Evolutionary conservation across 176 grass and related monocot genomes (phyloP).

Genomic region (Avena insularis): DNA sequence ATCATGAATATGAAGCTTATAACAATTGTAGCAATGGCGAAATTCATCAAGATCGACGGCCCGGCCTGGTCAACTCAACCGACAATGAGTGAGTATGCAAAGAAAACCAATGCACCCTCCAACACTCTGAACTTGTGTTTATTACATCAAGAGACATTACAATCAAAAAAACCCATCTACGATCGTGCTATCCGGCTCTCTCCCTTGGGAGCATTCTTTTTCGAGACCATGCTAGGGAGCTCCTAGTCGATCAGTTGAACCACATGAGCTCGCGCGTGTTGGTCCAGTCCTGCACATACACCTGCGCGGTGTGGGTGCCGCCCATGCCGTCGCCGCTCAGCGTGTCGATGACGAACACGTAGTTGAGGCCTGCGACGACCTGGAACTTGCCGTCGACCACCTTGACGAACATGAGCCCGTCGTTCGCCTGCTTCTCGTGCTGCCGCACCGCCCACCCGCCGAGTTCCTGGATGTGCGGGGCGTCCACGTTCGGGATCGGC

Average conservation of each 20-base stretch:
- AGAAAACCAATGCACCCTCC: too few species aligned
- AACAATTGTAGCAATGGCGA: too few species aligned
- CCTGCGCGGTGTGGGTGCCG: conserved; percentile 30
- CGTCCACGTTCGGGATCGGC: neutral
- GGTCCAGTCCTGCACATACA: conserved; percentile 12
- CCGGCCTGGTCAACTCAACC: too few species aligned
- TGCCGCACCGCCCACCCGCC: conserved; percentile 48
- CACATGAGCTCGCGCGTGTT: neutral
- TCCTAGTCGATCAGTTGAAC: neutral
- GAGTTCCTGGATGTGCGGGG: conserved; percentile 30
- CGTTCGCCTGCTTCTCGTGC: conserved; percentile 31
- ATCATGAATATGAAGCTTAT: too few species aligned
- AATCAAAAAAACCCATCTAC: neutral
- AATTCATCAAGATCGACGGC: too few species aligned
- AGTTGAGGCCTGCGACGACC: conserved; percentile 47
- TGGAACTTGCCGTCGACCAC: conserved; percentile 25
- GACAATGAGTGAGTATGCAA: too few species aligned
- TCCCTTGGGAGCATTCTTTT: neutral
- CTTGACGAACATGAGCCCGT: conserved; percentile 33
- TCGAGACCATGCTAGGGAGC: neutral
- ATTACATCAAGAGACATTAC: neutral
- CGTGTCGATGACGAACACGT: conserved; percentile 41
- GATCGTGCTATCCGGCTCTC: neutral
- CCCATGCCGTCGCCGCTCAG: neutral
- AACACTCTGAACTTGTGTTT: neutral